phyloP scores from a whole-genome alignment of 805 yeast genomes.

The Isabelozyma gotoi region DNA sequence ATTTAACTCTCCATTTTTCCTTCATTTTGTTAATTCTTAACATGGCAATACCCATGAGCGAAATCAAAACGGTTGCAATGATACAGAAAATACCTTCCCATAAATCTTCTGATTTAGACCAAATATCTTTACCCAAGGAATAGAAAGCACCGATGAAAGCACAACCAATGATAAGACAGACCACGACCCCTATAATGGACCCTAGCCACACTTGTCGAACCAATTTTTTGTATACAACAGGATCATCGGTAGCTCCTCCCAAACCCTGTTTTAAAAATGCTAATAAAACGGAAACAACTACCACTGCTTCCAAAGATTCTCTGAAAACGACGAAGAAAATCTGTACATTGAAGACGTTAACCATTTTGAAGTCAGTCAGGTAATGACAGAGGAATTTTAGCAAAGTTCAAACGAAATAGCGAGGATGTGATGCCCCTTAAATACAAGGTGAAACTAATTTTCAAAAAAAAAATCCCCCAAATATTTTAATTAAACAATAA shows the following conservation, averaged over 20 bases:
- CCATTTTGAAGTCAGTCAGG: conserved; percentile 29
- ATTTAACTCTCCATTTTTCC: conserved; percentile 91
- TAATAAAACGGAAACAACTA: conserved; percentile 81
- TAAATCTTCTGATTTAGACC: conserved; percentile 83
- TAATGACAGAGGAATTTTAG: background rate
- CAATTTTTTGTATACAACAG: conserved; percentile 54
- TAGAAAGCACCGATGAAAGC: conserved; percentile 94
- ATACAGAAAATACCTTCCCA: conserved; percentile 95
- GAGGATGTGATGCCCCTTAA: background rate
- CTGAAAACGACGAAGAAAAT: conserved; percentile 87
- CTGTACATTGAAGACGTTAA: conserved; percentile 59
- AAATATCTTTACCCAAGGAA: conserved; percentile 71
- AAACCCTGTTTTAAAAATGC: conserved; percentile 88
- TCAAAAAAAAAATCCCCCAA: background rate
- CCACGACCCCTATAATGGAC: conserved; percentile 60
- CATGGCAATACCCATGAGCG: conserved; percentile 93
- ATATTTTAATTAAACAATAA: background rate
- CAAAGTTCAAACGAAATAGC: background rate
- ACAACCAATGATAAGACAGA: conserved; percentile 81
- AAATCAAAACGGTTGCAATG: conserved; percentile 81
- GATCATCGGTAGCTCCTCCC: conserved; percentile 49
- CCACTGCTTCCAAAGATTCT: conserved; percentile 86
- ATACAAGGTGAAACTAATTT: background rate
- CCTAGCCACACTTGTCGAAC: conserved; percentile 83
- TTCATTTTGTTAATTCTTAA: conserved; percentile 90